Evolutionary conservation across 768 basidiomycete species (phyloP), one percentile per base, ranked within the genome.

Genomic region (Trametes maxima): DNA sequence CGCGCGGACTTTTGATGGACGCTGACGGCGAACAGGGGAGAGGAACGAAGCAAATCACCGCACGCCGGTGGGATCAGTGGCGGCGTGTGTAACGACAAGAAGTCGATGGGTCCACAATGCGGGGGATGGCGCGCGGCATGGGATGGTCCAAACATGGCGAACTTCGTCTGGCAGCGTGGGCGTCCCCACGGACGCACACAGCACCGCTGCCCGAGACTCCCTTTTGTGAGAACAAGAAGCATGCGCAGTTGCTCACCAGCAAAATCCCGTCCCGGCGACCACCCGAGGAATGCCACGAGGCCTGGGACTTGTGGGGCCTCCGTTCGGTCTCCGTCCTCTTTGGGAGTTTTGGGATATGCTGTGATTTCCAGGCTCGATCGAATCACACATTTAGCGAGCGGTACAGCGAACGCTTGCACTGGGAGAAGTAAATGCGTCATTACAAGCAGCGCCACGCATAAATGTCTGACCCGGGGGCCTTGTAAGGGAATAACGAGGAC

Each of bases 1-100:
- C 51, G 62, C 36, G 52, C 37, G 35, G 57, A 63, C 46, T 39
- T 37, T 8, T 63, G 62, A 63, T 63, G 62, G 47, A 54, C 56
- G 35, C 39, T n/a, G 62, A 19, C 49, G 43, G 33, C n/a, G 45
- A 49, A 33, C 28, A 33, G 28, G 28, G 28, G 28, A 46, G 47
- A 52, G 50, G 16, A 33, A 46, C 16, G 40, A 24, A 51, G 56
- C 50, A 62, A 48, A 62, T 57, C 61, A 53, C 49, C 49, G 28
- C 56, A 54, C 46, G 56, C n/a, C 37, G 16, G 2, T 13, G 55
- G 19, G 47, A 58, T 50, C 48, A 50, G 21, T 25, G 40, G 22
- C 51, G 40, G 10, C 37, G 36, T 36, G 35, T 52, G 51, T 47
- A 47, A 25, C 24, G 46, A 47, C 22, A 45, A 40, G 35, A 60